A percentile compares a stretch with the other conserved stretches of the same genome.
Conservation (phyloP, 2,329 filamentous ascomycete species). For the Aureobasidium sp. region DNA sequence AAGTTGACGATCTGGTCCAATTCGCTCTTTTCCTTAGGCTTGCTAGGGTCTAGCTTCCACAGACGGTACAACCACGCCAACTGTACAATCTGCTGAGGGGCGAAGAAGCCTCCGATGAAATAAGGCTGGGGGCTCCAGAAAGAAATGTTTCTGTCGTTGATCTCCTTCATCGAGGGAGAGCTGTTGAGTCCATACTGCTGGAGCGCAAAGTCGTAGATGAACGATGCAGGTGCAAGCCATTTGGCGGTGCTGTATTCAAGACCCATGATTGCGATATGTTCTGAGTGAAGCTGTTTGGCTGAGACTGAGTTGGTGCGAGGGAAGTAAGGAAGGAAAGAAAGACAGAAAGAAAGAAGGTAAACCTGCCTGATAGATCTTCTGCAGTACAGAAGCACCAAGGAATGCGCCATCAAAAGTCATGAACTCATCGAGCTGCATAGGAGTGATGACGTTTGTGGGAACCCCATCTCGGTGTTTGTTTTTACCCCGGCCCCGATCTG, state of each 20-base stretch:
- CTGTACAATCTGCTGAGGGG: conserved; percentile 54
- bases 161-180: conserved; percentile 52
- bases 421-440: neutral
- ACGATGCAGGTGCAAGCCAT: conserved; percentile 49
- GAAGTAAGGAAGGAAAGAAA: no score
- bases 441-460: neutral
- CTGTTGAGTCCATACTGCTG: conserved; percentile 55
- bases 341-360: neutral
- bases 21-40: conserved; percentile 36
- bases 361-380: neutral
- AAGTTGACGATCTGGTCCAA: conserved; percentile 40
- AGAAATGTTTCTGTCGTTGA: conserved; percentile 52
- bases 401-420: conserved; percentile 8
- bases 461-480: conserved; percentile 1
- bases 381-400: neutral
- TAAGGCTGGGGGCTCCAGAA: conserved; percentile 54
- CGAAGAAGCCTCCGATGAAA: conserved; percentile 56
- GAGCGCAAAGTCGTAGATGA: conserved; percentile 50
- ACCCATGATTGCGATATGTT: conserved; percentile 37
- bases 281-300: neutral
- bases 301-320: neutral
- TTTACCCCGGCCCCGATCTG: neutral
- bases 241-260: conserved; percentile 48
- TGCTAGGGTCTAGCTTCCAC: conserved; percentile 41
- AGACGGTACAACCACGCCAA: conserved; percentile 52